A percentile compares a stretch with the other conserved stretches of the same genome.
phyloP scores from a whole-genome alignment of 768 basidiomycete species.

The Mycena sanguinolenta region DNA sequence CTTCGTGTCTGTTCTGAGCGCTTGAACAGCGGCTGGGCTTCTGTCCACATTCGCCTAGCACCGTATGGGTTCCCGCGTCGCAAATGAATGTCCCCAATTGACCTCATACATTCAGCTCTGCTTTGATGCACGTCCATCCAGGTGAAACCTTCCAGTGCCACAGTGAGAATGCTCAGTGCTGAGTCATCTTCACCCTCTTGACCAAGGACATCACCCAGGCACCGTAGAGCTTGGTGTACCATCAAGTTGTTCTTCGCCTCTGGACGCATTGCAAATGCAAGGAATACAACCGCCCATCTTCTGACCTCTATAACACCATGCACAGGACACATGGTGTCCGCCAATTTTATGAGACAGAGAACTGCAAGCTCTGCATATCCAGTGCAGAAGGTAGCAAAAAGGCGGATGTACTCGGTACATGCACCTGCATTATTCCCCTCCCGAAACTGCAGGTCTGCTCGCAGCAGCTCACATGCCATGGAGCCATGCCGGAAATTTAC shows the following conservation, averaged over 20 bases:
- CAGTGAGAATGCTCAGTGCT: not conserved
- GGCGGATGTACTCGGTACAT: not conserved
- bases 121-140: not conserved
- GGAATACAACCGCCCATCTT: not conserved
- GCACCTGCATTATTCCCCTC: not conserved
- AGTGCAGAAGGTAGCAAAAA: not conserved
- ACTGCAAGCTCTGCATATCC: not conserved
- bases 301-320: not conserved
- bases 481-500: not conserved
- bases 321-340: not conserved
- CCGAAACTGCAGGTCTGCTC: not conserved
- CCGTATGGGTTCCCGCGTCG: not conserved
- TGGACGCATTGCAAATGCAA: not conserved
- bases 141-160: too few relatives aligned
- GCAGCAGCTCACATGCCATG: not conserved
- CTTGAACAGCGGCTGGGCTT: not conserved
- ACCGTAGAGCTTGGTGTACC: not conserved
- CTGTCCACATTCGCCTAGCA: not conserved
- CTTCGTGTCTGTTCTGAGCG: not conserved
- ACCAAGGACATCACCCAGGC: not conserved
- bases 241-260: not conserved
- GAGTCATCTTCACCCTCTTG: not conserved
- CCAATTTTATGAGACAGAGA: not conserved
- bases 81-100: not conserved
- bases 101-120: not conserved